phyloP scores from a whole-genome alignment of 192 early-diverging fungal species.

The Coemansia sp. region DNA sequence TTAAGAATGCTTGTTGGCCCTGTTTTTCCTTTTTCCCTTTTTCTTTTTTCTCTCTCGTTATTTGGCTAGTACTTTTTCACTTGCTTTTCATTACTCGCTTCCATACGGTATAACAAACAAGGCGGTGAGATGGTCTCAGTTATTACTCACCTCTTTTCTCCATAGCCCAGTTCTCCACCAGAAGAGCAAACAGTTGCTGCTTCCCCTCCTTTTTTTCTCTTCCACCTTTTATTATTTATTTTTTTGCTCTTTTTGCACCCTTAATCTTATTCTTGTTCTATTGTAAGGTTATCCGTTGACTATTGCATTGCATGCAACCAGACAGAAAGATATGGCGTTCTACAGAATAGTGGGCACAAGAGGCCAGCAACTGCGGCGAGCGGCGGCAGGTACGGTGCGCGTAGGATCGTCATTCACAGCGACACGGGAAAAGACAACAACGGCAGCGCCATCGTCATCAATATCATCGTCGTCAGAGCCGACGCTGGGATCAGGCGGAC shows the following conservation, averaged over 20 bases:
- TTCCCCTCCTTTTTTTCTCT: neutral
- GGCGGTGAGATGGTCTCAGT: neutral
- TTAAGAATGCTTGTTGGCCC: no score
- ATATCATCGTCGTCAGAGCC: neutral
- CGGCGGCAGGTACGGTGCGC: neutral
- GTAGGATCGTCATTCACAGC: neutral
- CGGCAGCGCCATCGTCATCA: constrained; percentile 8
- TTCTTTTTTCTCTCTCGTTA: no score
- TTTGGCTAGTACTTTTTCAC: no score
- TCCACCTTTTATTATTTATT: neutral
- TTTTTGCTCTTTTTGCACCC: neutral
- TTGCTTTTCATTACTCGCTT: no score
- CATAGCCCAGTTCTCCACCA: neutral
- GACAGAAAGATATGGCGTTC: neutral
- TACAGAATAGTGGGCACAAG: neutral
- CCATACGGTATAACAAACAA: no score
- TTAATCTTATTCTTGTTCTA: no score
- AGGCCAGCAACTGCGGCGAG: neutral
- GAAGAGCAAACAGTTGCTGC: neutral
- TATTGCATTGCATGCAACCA: neutral
- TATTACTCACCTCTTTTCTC: neutral
- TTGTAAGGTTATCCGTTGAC: neutral
- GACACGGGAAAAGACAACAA: constrained; percentile 12
- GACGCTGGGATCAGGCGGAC: neutral
- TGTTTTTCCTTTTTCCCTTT: no score